These are phyloP conservation scores for Dalechampia spathulata DNA, from an alignment of 441 rosid genomes.

Conservation along the genomic window DNA sequence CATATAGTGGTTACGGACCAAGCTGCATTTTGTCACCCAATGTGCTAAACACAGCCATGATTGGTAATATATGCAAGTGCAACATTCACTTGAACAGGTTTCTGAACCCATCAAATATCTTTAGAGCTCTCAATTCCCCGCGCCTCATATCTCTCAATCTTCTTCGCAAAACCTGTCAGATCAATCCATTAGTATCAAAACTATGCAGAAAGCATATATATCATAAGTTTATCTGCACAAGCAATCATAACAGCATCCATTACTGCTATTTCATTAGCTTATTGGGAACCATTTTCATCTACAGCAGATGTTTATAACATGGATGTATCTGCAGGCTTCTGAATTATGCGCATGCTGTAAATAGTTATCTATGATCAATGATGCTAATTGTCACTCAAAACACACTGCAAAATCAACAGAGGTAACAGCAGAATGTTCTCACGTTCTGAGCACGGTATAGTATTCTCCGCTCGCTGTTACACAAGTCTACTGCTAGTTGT, in stretches of 20 bases:
- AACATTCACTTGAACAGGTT: conserved; percentile 52
- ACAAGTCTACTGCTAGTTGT: conserved; percentile 92
- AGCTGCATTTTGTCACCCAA: background rate
- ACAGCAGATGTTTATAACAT: background rate
- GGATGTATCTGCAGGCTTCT: background rate
- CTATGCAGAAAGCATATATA: too few relatives aligned
- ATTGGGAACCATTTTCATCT: background rate
- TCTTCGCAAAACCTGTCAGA: conserved; percentile 69
- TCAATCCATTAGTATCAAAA: too few relatives aligned
- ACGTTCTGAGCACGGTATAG: conserved; percentile 84
- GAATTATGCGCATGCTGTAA: too few relatives aligned
- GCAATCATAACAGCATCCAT: too few relatives aligned
- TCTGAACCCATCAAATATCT: conserved; percentile 56
- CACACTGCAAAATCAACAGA: background rate
- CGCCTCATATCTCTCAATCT: conserved; percentile 78
- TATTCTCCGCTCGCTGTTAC: conserved; percentile 77
- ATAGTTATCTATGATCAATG: background rate
- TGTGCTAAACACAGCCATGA: background rate
- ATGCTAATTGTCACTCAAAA: background rate
- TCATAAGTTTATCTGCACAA: too few relatives aligned
- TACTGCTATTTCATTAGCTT: background rate
- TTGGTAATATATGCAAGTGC: background rate
- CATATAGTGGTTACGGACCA: background rate
- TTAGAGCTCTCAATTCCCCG: conserved; percentile 82
- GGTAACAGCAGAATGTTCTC: conserved; percentile 24